Evolutionary conservation across 495 filamentous ascomycete species (phyloP).

Genomic region (Aspergillus ellipticus): DNA sequence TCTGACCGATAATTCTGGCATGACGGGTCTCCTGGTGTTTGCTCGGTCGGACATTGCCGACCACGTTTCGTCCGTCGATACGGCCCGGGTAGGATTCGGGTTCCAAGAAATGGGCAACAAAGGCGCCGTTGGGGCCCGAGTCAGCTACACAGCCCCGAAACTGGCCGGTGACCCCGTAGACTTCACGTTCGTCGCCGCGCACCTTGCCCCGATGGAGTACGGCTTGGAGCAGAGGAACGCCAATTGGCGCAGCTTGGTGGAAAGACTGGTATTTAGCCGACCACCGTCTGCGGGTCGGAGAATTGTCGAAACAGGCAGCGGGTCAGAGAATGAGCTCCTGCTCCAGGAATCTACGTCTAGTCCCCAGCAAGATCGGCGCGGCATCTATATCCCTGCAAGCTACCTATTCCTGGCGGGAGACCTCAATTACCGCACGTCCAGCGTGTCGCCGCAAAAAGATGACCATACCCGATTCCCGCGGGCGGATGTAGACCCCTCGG

Average conservation of each 20-base stretch:
- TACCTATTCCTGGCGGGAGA: constrained; percentile 86
- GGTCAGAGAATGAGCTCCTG: constrained; percentile 40
- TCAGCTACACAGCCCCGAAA: constrained; percentile 49
- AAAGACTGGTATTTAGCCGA: constrained; percentile 65
- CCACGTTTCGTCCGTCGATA: constrained; percentile 57
- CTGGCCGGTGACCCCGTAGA: constrained; percentile 44
- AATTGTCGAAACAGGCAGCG: constrained; percentile 15
- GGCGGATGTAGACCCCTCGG: constrained; percentile 44
- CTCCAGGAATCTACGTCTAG: constrained; percentile 29
- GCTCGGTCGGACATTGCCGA: constrained; percentile 51
- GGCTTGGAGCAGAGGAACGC: constrained; percentile 66
- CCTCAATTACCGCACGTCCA: constrained; percentile 86
- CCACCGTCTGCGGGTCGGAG: constrained; percentile 7
- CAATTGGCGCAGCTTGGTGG: constrained; percentile 81
- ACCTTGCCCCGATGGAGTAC: constrained; percentile 82
- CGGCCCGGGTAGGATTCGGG: constrained; percentile 76
- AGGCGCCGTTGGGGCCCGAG: constrained; percentile 76
- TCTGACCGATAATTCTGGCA: constrained; percentile 68
- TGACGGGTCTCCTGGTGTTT: constrained; percentile 87
- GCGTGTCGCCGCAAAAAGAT: constrained; percentile 49
- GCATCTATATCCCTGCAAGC: constrained; percentile 69
- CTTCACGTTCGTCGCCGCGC: constrained; percentile 82
- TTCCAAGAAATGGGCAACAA: constrained; percentile 89
- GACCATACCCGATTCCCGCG: constrained; percentile 59
- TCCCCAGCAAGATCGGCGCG: constrained; percentile 18